Evolutionary conservation across 768 basidiomycete genomes (phyloP), one percentile per base, ranked within the genome.

Genomic region (Mycena galopus): DNA sequence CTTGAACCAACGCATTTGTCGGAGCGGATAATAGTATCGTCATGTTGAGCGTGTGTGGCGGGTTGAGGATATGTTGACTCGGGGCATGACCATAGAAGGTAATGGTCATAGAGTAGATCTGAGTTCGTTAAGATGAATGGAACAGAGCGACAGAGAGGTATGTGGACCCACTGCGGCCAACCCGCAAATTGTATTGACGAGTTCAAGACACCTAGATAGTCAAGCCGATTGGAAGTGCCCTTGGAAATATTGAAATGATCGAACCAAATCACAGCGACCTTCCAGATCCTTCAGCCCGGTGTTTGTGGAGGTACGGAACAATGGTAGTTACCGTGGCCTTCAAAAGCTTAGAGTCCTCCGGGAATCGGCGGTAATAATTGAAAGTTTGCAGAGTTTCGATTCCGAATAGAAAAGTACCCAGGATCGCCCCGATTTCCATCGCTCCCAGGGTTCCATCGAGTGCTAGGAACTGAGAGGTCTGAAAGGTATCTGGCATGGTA

Each of bases 221-320:
- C 63, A 64, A 7, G 30, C 55, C 55, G 21, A 57, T 17, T 32
- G 53, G 47, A 51, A 50, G 4, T 50, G 42, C 1, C 61, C 12
- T 32, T 51, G 29, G 11, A 51, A 51, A 30, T 23, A 47, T 55
- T 55, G 30, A 57, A 57, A 33, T 35, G 12, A 50, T 21, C 44
- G 17, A 12, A 64, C 63, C 63, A 64, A 33, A 64, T n/a, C n/a
- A 53, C 19, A 25, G 30, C 63, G 23, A 64, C 63, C 63, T 64
- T 33, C 10, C 63, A 51, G 32, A 12, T 23, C 2, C 14, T 25
- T 64, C 19, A 37, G 44, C 30, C 16, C 17, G 25, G 21, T 29
- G 27, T 29, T 27, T 55, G 8, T 55, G 27, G 32, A 57, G 30
- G 56, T 27, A 21, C 30, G 4, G 12, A 37, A 51, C n/a, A 39